phyloP scores from a whole-genome alignment of 768 basidiomycete species.

The Amanita pseudoporphyria region DNA sequence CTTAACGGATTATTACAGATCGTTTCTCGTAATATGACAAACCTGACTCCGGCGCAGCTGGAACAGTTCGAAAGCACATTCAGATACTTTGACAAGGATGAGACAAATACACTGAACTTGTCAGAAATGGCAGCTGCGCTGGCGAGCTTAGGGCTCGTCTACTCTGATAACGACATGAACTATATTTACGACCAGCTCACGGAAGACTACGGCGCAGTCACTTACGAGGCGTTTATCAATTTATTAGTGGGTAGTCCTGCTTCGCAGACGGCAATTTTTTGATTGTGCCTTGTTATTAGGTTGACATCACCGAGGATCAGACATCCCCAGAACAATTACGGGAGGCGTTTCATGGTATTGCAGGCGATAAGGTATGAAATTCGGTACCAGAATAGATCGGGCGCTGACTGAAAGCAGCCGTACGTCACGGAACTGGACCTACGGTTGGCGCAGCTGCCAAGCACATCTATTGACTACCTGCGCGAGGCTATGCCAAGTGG shows the following conservation, averaged over 20 bases:
- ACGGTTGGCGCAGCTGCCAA: slow-evolving; percentile 71
- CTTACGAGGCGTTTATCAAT: slow-evolving; percentile 91
- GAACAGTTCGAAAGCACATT: slow-evolving; percentile 98
- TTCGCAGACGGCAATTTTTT: slow-evolving; percentile 1
- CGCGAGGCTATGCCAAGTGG: slow-evolving; percentile 67
- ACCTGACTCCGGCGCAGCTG: slow-evolving; percentile 89
- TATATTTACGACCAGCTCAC: slow-evolving; percentile 74
- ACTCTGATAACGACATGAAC: slow-evolving; percentile 85
- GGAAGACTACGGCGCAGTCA: slow-evolving; percentile 78
- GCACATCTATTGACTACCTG: slow-evolving; percentile 69
- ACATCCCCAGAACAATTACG: slow-evolving; percentile 87
- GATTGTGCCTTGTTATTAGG: slow-evolving; percentile 33
- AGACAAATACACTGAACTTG: slow-evolving; percentile 76
- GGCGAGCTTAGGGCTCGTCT: slow-evolving; percentile 89
- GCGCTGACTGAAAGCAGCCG: slow-evolving; percentile 36
- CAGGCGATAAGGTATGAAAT: slow-evolving; percentile 68
- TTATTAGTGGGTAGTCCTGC: slow-evolving; percentile 54
- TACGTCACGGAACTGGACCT: slow-evolving; percentile 93
- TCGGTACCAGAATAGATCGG: not conserved
- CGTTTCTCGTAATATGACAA: slow-evolving; percentile 88
- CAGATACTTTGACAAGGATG: slow-evolving; percentile 94
- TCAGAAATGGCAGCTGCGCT: slow-evolving; percentile 92
- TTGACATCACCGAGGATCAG: slow-evolving; percentile 94
- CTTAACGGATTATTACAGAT: slow-evolving; percentile 41
- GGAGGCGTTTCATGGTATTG: slow-evolving; percentile 89